phyloP scores from a whole-genome alignment of 139 green algal genomes.

The Chlorella sorokiniana region DNA sequence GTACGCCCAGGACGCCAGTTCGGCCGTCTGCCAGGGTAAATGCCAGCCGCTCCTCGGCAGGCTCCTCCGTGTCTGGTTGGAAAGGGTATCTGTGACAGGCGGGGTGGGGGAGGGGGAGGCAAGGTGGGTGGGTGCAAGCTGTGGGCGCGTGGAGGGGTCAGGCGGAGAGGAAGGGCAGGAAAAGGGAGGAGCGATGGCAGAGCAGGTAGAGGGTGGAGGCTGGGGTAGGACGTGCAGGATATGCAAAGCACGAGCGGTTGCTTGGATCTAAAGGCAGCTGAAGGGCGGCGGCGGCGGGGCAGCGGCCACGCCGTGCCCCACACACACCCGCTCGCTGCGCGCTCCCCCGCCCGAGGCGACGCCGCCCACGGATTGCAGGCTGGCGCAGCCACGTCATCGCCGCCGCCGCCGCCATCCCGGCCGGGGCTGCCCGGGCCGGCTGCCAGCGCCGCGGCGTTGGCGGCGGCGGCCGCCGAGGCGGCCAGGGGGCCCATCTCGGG shows the following conservation, averaged over 20 bases:
- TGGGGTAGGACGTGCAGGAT: too few species aligned
- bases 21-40: slow-evolving; percentile 71
- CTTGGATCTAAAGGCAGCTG: too few species aligned
- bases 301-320: neutral
- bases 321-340: neutral
- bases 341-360: slow-evolving; percentile 3
- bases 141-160: neutral
- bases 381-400: neutral
- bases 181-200: too few species aligned
- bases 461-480: neutral
- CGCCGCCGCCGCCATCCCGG: neutral
- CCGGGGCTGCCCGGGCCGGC: neutral
- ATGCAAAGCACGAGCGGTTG: too few species aligned
- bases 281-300: too few species aligned
- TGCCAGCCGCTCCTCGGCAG: slow-evolving; percentile 63
- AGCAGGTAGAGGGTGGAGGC: too few species aligned
- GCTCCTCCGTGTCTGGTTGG: neutral
- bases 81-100: slow-evolving; percentile 10
- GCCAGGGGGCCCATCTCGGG: neutral
- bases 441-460: neutral
- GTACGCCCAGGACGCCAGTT: slow-evolving; percentile 54
- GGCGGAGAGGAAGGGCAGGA: neutral
- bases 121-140: neutral
- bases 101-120: neutral
- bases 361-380: neutral